These are phyloP conservation scores for Cyclotella distinguenda DNA, from an alignment of 108 stramenopile genomes.

Conservation along the genomic window DNA sequence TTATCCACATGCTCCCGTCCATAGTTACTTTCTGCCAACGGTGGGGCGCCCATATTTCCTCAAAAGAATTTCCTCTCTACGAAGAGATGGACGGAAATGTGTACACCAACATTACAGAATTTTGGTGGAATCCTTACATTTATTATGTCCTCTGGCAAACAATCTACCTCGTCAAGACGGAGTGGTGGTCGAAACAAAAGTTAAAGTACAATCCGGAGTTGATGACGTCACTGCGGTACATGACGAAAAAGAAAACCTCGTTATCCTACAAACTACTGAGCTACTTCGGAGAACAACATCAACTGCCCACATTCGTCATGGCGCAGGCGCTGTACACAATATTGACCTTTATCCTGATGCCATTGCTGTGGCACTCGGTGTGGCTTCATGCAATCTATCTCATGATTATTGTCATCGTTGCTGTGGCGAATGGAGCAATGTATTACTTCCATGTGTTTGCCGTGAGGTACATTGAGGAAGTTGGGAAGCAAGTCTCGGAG, in stretches of 20 bases:
- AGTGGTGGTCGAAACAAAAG: slow-evolving; percentile 56
- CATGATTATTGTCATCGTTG: slow-evolving; percentile 33
- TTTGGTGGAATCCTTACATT: slow-evolving; percentile 28
- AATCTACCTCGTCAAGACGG: slow-evolving; percentile 72
- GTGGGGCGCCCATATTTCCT: slow-evolving; percentile 49
- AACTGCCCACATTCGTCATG: slow-evolving; percentile 43
- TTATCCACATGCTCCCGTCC: slow-evolving; percentile 73
- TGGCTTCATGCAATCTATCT: slow-evolving; percentile 43
- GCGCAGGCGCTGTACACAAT: slow-evolving; percentile 44
- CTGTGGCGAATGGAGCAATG: slow-evolving; percentile 44
- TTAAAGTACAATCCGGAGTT: slow-evolving; percentile 38
- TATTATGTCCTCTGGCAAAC: slow-evolving; percentile 70
- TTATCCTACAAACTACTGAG: slow-evolving; percentile 39
- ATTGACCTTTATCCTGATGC: slow-evolving; percentile 29
- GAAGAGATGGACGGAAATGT: slow-evolving; percentile 34
- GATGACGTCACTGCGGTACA: slow-evolving; percentile 43
- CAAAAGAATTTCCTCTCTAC: slow-evolving; percentile 27
- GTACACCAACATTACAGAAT: slow-evolving; percentile 34
- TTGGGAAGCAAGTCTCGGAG: slow-evolving; percentile 27
- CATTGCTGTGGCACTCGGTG: slow-evolving; percentile 41
- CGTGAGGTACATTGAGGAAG: slow-evolving; percentile 41
- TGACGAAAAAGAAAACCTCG: slow-evolving; percentile 38
- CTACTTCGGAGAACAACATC: slow-evolving; percentile 46
- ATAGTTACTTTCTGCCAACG: slow-evolving; percentile 60
- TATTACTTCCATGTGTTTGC: slow-evolving; percentile 56